A percentile compares a stretch with the other conserved stretches of the same genome.
These are phyloP conservation scores for Erysimum cheiri DNA, from an alignment of 441 rosid species.

Conservation along the genomic window DNA sequence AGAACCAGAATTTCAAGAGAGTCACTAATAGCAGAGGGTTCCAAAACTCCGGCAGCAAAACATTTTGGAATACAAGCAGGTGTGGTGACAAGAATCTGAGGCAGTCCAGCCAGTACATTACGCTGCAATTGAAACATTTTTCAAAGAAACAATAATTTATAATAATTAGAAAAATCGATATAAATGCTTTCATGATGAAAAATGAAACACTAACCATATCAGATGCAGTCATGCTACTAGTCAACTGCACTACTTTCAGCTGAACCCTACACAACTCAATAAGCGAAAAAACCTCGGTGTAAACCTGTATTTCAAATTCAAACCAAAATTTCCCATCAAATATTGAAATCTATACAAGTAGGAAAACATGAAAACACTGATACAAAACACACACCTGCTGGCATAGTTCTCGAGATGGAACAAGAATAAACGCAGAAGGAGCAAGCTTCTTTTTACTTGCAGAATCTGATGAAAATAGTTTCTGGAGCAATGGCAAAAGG, in stretches of 20 bases:
- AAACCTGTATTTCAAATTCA: slow-evolving; percentile 52
- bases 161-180: neutral
- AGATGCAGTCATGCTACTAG: slow-evolving; percentile 70
- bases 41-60: slow-evolving; percentile 69
- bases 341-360: neutral
- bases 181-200: neutral
- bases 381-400: slow-evolving; percentile 60
- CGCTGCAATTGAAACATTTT: slow-evolving; percentile 54
- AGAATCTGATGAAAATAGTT: slow-evolving; percentile 57
- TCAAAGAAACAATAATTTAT: too few relatives aligned
- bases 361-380: neutral
- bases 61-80: slow-evolving; percentile 92
- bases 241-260: slow-evolving; percentile 73
- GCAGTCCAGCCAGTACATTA: slow-evolving; percentile 73
- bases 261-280: slow-evolving; percentile 82
- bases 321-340: neutral
- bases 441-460: slow-evolving; percentile 59
- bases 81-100: slow-evolving; percentile 80
- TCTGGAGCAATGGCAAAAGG: slow-evolving; percentile 85
- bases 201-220: slow-evolving; percentile 68
- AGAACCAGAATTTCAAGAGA: slow-evolving; percentile 87
- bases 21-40: slow-evolving; percentile 57
- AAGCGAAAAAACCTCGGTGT: slow-evolving; percentile 63
- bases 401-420: slow-evolving; percentile 81
- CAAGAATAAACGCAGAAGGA: slow-evolving; percentile 82